These are phyloP conservation scores for Beauveria brongniartii DNA, from an alignment of 2,329 filamentous ascomycete species.

Conservation along the genomic window DNA sequence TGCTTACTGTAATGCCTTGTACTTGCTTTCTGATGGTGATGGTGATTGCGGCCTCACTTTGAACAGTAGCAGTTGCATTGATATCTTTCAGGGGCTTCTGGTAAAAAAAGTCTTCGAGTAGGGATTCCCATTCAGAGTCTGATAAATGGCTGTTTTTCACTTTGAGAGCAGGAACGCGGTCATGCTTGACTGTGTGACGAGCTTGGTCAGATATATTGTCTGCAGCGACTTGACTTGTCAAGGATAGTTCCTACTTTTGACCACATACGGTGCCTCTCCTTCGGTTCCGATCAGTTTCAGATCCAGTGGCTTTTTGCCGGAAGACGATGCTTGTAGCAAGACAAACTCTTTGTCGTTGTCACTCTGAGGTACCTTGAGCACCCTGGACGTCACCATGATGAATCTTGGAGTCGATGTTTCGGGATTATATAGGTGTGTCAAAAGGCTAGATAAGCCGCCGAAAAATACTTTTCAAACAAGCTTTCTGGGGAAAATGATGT, in stretches of 20 bases:
- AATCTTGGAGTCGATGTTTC: background rate
- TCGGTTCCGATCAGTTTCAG: conserved; percentile 63
- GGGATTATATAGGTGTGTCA: background rate
- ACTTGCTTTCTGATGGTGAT: conserved; percentile 59
- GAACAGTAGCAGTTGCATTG: conserved; percentile 51
- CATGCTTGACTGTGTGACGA: conserved; percentile 44
- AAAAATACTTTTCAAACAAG: background rate
- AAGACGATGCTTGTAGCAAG: conserved; percentile 50
- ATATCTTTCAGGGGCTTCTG: conserved; percentile 43
- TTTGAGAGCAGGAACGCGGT: conserved; percentile 43
- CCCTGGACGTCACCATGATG: background rate
- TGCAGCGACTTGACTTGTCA: conserved; percentile 8
- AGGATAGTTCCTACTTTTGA: conserved; percentile 41
- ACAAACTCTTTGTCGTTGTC: conserved; percentile 33
- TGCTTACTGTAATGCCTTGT: conserved; percentile 57
- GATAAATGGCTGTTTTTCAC: conserved; percentile 46
- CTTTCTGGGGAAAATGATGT: no score
- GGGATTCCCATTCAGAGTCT: conserved; percentile 57
- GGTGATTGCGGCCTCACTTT: conserved; percentile 42
- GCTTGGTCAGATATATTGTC: conserved; percentile 12
- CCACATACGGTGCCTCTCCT: conserved; percentile 50
- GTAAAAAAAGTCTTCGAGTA: conserved; percentile 50
- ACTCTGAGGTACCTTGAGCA: conserved; percentile 9
- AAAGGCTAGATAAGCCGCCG: background rate
- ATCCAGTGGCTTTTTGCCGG: conserved; percentile 47